Evolutionary conservation across 2,329 filamentous ascomycete species (phyloP).

Genomic region (Chalara sp.): DNA sequence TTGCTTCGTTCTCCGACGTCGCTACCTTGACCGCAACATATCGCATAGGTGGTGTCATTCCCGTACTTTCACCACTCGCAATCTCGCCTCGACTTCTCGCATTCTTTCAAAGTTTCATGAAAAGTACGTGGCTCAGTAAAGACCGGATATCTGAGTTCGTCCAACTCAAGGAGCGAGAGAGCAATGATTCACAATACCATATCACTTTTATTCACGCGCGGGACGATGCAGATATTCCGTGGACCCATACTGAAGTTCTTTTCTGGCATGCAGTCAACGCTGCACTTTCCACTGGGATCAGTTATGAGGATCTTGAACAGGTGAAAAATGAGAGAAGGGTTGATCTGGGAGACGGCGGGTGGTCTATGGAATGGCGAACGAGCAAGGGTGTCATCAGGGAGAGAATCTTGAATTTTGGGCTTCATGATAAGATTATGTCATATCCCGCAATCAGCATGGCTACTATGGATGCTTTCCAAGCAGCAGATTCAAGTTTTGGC

Average conservation of each 20-base stretch:
- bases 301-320: constrained; percentile 37
- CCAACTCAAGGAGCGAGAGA: no score
- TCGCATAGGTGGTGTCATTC: constrained; percentile 71
- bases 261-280: constrained; percentile 35
- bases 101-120: no score
- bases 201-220: no score
- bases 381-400: constrained; percentile 42
- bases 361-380: constrained; percentile 40
- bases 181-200: no score
- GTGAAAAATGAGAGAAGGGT: constrained; percentile 33
- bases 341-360: constrained; percentile 42
- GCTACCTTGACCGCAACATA: constrained; percentile 68
- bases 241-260: no score
- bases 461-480: no score
- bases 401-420: constrained; percentile 46
- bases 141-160: no score
- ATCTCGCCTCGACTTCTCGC: no score
- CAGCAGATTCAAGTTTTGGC: no score
- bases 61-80: constrained; percentile 69
- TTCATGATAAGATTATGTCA: constrained; percentile 53
- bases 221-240: no score
- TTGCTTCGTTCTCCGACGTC: constrained; percentile 73
- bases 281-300: constrained; percentile 29
- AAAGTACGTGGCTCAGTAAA: no score
- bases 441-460: constrained; percentile 28